phyloP scores from a whole-genome alignment of 2,329 filamentous ascomycete species.

The Alternaria metachromatica region DNA sequence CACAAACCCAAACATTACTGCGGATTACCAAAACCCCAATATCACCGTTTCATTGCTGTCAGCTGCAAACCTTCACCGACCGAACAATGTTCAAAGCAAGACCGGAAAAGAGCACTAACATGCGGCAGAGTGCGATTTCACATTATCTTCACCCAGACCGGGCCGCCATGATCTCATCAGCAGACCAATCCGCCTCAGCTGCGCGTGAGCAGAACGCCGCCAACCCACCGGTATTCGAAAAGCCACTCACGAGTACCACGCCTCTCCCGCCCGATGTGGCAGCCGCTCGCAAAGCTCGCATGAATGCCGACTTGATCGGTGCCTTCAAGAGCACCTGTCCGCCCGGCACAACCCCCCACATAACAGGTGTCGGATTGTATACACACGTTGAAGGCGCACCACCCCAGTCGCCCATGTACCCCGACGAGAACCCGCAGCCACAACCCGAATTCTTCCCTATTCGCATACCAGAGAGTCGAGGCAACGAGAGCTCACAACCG shows the following conservation, averaged over 20 bases:
- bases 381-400: conserved; percentile 27
- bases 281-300: conserved; percentile 17
- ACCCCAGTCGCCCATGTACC: neutral
- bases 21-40: neutral
- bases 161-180: neutral
- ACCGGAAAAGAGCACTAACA: neutral
- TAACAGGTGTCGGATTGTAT: conserved; percentile 36
- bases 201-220: neutral
- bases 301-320: conserved; percentile 30
- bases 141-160: neutral
- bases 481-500: neutral
- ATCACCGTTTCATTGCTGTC: neutral
- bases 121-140: neutral
- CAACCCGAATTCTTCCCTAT: conserved; percentile 7
- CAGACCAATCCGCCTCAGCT: neutral
- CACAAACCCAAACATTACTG: neutral
- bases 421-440: neutral
- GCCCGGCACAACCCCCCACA: conserved; percentile 4
- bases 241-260: neutral
- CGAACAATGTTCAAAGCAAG: neutral
- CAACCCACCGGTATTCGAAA: neutral
- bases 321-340: conserved; percentile 9
- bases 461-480: neutral
- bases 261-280: conserved; percentile 17
- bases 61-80: no score